Evolutionary conservation across 2,329 filamentous ascomycete genomes (phyloP), one percentile per base, ranked within the genome.

Genomic region (Diaporthe helianthi): DNA sequence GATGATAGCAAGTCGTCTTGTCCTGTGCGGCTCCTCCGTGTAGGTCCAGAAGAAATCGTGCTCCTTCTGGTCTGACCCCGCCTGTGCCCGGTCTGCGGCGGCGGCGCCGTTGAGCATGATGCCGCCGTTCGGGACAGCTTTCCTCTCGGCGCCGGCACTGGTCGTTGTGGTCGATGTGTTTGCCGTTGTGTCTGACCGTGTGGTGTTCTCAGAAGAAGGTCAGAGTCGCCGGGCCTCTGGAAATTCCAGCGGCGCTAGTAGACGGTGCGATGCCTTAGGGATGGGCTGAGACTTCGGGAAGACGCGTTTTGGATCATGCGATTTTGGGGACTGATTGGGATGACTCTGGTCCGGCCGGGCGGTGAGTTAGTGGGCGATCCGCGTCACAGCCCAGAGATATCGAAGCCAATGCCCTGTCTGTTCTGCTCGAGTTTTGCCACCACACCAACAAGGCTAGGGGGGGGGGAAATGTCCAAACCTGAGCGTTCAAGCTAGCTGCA

Each of bases 21-120:
- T 96, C 74, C 94, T 89, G 81, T 99, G 96, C 72, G 96, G 96
- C 82, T 99, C 96, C 80, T 99, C 96, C 12, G 96, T 98, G 79
- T 99, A 98, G 49, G 96, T 97, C 96, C 97, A 98, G 83, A 97
- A 97, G 86, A 98, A 98, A 79, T 90, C 86, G 72, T 90, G 76
- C 24, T 67, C 51, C 36, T 67, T 69, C 72, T 84, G 79, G 64
- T 79, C 79, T n/a, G 76, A 72, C 74, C 83, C 81, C 66, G 81
- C 72, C 38, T 78, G 76, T 65, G 86, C 80, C 65, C 80, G 77
- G 69, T 82, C 77, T 60, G 76, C 69, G 29, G 71, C 47, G 22
- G 71, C 65, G 49, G 65, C 68, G 65, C 68, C 67, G 19, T 69
- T 70, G 49, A 55, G 52, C 38, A 41, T 70, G 15, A 63, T 67